phyloP scores from a whole-genome alignment of 2,329 filamentous ascomycete genomes.

The Monilinia fructicola region DNA sequence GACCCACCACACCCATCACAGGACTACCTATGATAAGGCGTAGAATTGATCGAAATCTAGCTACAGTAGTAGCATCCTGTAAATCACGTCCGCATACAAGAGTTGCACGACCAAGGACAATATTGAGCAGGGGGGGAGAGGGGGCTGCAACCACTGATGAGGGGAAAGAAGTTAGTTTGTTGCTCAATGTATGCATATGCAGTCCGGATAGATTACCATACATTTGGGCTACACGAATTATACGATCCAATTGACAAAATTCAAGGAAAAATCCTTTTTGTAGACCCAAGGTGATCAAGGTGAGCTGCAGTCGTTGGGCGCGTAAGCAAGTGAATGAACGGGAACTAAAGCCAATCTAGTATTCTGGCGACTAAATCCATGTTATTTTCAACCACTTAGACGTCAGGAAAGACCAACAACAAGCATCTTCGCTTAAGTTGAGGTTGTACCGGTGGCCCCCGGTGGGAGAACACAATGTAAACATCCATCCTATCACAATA shows the following conservation, averaged over 20 bases:
- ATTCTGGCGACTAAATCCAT: conserved; percentile 29
- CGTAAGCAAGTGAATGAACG: conserved; percentile 27
- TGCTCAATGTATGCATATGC: conserved; percentile 12
- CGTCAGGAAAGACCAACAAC: background rate
- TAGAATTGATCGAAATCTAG: conserved; percentile 8
- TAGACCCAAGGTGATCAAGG: conserved; percentile 14
- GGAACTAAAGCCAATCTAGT: conserved; percentile 25
- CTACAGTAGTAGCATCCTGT: conserved; percentile 8
- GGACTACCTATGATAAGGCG: conserved; percentile 19
- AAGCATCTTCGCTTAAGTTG: conserved; percentile 11
- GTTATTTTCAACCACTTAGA: conserved; percentile 20
- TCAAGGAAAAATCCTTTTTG: background rate
- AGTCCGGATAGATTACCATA: conserved; percentile 22
- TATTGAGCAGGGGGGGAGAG: conserved; percentile 14
- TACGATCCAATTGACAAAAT: conserved; percentile 4
- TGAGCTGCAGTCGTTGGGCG: conserved; percentile 25
- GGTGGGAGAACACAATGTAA: conserved; percentile 16
- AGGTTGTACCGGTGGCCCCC: background rate
- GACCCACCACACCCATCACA: background rate
- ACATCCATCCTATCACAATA: conserved; percentile 18
- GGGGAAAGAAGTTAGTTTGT: conserved; percentile 11
- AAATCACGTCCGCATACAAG: conserved; percentile 7
- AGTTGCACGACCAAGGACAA: background rate
- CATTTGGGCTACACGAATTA: conserved; percentile 16
- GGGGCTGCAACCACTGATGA: conserved; percentile 20